Conservation (phyloP, 2,329 filamentous ascomycete species). For the Talaromyces sp. region DNA sequence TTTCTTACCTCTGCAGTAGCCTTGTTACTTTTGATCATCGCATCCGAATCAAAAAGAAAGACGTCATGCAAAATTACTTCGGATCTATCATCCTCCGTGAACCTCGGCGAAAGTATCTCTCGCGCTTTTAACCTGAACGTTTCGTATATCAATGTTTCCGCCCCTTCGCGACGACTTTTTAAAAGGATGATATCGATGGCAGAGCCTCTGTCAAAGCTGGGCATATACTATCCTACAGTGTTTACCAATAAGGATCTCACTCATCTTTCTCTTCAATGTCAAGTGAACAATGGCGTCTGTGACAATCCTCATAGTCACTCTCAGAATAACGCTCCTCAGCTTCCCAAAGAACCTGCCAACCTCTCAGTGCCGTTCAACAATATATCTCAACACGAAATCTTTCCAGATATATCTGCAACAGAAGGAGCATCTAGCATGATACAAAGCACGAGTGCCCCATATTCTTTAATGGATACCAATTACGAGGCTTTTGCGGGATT, state of each 20-base stretch:
- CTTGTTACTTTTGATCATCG: not conserved
- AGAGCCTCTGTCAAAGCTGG: not conserved
- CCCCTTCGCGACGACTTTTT: not conserved
- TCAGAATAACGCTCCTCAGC: not conserved
- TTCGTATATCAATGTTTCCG: not conserved
- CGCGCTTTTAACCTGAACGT: not conserved
- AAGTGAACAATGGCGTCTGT: not conserved
- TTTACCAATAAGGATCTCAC: not conserved
- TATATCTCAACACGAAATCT: not conserved
- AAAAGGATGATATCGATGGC: slow-evolving; percentile 1
- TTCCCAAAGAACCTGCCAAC: not conserved
- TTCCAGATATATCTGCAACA: not conserved
- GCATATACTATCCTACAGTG: not conserved
- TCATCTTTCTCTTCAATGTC: not conserved
- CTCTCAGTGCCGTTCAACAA: not conserved
- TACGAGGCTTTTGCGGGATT: not conserved
- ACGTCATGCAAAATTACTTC: not conserved
- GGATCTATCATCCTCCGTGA: not conserved
- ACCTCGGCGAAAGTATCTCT: not conserved
- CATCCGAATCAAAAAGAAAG: not conserved
- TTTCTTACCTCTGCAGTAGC: not conserved
- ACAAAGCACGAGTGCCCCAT: not conserved
- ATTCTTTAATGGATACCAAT: not conserved
- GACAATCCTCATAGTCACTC: not conserved
- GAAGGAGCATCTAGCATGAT: not conserved